Evolutionary conservation across 202 grass and related monocot species (phyloP).

Genomic region (Elaeis oleifera): DNA sequence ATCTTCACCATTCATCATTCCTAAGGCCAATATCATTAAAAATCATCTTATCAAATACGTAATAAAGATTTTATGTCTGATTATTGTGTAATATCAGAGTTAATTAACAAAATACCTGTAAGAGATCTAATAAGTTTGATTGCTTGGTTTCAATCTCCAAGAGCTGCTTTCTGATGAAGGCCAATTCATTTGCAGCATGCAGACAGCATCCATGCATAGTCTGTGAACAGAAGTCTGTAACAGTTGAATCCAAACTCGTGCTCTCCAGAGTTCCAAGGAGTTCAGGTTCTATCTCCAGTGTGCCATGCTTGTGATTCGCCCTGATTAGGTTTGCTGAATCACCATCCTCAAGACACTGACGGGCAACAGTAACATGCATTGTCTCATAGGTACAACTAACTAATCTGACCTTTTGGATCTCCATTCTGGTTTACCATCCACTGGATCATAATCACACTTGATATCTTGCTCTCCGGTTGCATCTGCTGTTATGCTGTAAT

Average conservation of each 20-base stretch:
- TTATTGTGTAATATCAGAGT: not conserved
- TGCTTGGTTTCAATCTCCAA: slow-evolving; percentile 82
- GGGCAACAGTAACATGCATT: slow-evolving; percentile 47
- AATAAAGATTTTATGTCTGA: not conserved
- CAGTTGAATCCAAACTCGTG: slow-evolving; percentile 54
- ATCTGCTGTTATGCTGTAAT: slow-evolving; percentile 32
- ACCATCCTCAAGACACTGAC: slow-evolving; percentile 36
- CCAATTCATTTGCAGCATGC: slow-evolving; percentile 60
- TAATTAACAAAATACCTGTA: slow-evolving; percentile 48
- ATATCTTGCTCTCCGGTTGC: slow-evolving; percentile 32
- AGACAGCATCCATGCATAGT: slow-evolving; percentile 60
- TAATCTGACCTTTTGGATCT: slow-evolving; percentile 54
- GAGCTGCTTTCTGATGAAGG: slow-evolving; percentile 73
- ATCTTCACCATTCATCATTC: no score
- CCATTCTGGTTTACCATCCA: slow-evolving; percentile 57
- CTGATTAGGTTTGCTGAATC: slow-evolving; percentile 23
- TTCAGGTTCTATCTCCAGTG: slow-evolving; percentile 1
- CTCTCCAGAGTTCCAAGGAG: slow-evolving; percentile 28
- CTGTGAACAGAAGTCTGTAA: slow-evolving; percentile 55
- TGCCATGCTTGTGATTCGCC: not conserved
- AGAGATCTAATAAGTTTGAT: slow-evolving; percentile 51
- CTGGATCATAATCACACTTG: slow-evolving; percentile 30
- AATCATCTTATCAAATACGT: no score
- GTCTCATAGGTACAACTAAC: slow-evolving; percentile 72
- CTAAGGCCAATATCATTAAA: no score